Percentiles rank a stretch among this genome's conserved stretches.
These are phyloP conservation scores for Firmiana major DNA, from an alignment of 345 rosid genomes.

Conservation along the genomic window DNA sequence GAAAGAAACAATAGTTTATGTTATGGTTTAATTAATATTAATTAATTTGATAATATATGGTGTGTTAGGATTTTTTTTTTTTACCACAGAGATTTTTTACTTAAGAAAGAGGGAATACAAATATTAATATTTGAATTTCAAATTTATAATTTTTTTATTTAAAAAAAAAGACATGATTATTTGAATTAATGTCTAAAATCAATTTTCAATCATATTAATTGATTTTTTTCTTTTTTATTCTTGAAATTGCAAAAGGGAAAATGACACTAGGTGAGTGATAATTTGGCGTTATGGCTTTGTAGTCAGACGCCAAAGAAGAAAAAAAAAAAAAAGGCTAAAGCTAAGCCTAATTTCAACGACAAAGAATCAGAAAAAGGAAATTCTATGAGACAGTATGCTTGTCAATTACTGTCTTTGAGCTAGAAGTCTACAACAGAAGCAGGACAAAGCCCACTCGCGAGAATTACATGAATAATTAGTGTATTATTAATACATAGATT, in stretches of 20 bases:
- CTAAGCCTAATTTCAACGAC: conserved; percentile 1
- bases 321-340: background rate
- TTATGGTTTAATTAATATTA: background rate
- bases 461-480: background rate
- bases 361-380: background rate
- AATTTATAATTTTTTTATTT: no score
- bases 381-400: background rate
- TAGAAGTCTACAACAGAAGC: no score
- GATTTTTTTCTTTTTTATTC: background rate
- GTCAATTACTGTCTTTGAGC: background rate
- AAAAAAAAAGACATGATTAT: no score
- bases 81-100: no score
- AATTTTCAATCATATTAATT: background rate
- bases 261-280: background rate
- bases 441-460: background rate
- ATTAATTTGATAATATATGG: background rate
- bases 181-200: no score
- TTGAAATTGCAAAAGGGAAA: background rate
- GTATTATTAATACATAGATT: no score
- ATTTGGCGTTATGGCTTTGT: background rate
- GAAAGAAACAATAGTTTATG: background rate
- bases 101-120: no score
- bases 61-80: no score
- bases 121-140: no score
- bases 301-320: no score